Base-by-base conservation (phyloP, 1,139 yeast genomes). In the Candida neerlandica region DNA sequence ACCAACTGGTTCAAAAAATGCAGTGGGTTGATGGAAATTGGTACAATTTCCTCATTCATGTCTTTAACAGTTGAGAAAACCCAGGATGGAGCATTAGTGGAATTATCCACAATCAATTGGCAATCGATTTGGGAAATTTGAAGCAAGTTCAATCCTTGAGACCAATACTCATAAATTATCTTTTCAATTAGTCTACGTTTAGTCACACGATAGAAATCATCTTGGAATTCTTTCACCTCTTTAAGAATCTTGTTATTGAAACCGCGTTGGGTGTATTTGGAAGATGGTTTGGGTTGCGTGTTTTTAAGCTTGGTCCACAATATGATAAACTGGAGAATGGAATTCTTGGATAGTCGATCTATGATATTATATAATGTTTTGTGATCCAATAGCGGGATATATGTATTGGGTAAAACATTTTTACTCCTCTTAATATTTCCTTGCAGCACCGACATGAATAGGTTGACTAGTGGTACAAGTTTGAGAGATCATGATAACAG, bases 41-140 rank as follows among this genome's bases (percentile, higher is more conserved):
- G 65, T 6, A 64, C 66, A 44, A 69, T 73, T 14, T 65, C 57
- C 2, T 66, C 72, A 14, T 61, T 52, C 3, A 73, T 61, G 53
- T 80, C 77, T 51, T 69, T 65, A 0, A 84, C 80, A 0, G 82
- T 78, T 2, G 89, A 81, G 44, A 79, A 78, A 2, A 77, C 69
- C 92, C 96, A 88, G 21, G 65, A 65, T 0, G 89, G 85, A 1
- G 44, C 39, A 33, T 35, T 42, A 4, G 30, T 42, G 11, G 44
- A 42, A 44, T 77, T 75, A 56, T 84, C 86, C 4, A 86, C 78
- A 38, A 87, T 70, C 42, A 78, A 61, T 56, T 84, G 87, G 51
- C 87, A 80, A 58, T 89, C 96, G 7, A 87, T 67, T 55, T 87
- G 92, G 0, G 96, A 86, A 43, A 84, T 63, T 60, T 89, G 96